Conservation (phyloP, 2,329 filamentous ascomycete species). For the Alternaria dauci region DNA sequence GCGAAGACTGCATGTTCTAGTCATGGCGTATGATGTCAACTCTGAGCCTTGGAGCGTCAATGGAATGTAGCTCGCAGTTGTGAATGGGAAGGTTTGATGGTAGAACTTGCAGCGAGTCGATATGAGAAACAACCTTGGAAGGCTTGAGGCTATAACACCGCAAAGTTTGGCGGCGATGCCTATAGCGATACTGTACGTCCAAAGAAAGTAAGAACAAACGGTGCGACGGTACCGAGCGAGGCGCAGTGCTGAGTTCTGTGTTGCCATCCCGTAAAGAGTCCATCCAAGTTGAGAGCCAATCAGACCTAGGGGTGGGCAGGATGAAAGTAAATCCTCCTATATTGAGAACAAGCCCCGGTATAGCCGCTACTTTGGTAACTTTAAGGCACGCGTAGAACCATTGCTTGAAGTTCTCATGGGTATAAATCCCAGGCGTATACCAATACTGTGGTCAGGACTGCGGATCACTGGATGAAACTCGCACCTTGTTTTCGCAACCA, state of each 20-base stretch:
- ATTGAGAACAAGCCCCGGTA: background rate
- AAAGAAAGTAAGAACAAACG: background rate
- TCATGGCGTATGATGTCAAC: slow-evolving; percentile 1
- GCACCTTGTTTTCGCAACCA: background rate
- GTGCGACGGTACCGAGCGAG: background rate
- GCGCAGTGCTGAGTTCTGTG: background rate
- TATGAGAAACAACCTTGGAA: background rate
- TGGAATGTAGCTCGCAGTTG: background rate
- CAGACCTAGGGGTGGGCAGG: background rate
- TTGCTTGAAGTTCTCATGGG: background rate
- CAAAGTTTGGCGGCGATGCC: background rate
- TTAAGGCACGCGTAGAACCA: background rate
- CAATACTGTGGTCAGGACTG: background rate
- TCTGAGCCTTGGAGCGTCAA: background rate
- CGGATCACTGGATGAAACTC: background rate
- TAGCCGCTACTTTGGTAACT: background rate
- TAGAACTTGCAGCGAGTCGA: background rate
- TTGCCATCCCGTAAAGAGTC: background rate
- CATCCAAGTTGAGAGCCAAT: background rate
- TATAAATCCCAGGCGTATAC: background rate
- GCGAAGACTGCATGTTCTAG: slow-evolving; percentile 6
- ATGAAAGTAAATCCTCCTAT: background rate
- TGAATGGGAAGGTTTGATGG: no score
- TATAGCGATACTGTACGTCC: background rate
- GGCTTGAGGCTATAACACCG: background rate